Conservation (phyloP, 805 yeast species). For the Wickerhamomyces subpelliculosus region DNA sequence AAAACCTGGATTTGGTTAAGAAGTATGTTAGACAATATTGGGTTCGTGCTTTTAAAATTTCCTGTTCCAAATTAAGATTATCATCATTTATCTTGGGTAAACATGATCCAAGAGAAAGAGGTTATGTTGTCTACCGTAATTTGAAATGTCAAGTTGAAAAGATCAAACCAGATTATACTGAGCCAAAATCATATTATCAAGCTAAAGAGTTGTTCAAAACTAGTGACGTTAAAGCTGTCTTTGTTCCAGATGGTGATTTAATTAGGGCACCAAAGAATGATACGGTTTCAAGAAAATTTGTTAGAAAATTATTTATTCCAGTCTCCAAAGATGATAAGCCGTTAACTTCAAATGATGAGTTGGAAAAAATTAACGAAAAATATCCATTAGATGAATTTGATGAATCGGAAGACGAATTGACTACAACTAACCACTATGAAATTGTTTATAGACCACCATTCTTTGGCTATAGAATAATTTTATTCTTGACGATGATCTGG, state of each 20-base stretch:
- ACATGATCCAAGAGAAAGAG: conserved; percentile 63
- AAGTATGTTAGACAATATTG: conserved; percentile 47
- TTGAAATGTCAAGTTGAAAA: conserved; percentile 34
- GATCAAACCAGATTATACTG: conserved; percentile 45
- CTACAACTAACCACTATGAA: conserved; percentile 42
- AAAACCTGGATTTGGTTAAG: conserved; percentile 15
- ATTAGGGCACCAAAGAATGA: conserved; percentile 87
- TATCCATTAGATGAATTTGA: conserved; percentile 33
- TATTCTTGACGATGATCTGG: conserved; percentile 35
- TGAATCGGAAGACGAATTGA: conserved; percentile 33
- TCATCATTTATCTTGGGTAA: conserved; percentile 74
- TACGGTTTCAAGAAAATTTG: conserved; percentile 57
- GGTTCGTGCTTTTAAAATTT: conserved; percentile 48
- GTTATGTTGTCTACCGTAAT: conserved; percentile 52
- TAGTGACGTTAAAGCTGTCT: conserved; percentile 41
- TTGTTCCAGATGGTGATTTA: conserved; percentile 74
- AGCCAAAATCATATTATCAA: conserved; percentile 45
- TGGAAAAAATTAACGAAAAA: conserved; percentile 24
- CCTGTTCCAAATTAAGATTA: conserved; percentile 54
- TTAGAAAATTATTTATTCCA: conserved; percentile 65
- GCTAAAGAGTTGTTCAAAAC: conserved; percentile 38
- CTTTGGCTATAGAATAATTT: conserved; percentile 52
- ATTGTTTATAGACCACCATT: conserved; percentile 85
- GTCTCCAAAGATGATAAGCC: conserved; percentile 76
- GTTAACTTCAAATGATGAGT: conserved; percentile 27